Percentiles rank a stretch among this genome's conserved stretches.
Conservation (phyloP, 306 rosid species). For the Medicago ruthenica region DNA sequence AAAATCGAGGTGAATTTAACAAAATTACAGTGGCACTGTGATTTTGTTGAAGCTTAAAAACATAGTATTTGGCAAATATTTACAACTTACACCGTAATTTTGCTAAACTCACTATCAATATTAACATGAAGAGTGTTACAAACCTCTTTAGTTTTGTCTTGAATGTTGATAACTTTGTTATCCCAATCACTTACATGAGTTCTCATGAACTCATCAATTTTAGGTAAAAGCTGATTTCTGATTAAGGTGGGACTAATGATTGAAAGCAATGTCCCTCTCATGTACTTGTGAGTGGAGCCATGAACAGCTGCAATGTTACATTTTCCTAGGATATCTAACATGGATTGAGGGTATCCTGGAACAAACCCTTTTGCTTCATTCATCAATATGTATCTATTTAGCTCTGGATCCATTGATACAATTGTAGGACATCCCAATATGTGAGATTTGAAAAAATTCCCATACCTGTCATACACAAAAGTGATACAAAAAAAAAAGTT, state of each 20-base stretch:
- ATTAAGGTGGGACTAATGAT: conserved; percentile 81
- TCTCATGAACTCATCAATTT: conserved; percentile 85
- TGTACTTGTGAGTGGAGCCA: conserved; percentile 93
- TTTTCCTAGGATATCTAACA: conserved; percentile 90
- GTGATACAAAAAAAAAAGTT: not conserved
- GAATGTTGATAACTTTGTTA: conserved; percentile 73
- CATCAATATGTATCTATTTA: conserved; percentile 83
- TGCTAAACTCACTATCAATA: not conserved
- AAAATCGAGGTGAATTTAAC: no score
- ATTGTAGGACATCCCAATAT: conserved; percentile 95
- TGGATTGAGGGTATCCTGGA: conserved; percentile 98
- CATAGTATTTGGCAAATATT: not conserved
- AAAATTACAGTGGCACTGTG: not conserved
- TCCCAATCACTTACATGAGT: conserved; percentile 75
- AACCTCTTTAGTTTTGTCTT: conserved; percentile 93
- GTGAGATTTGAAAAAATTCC: conserved; percentile 95
- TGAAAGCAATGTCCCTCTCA: conserved; percentile 90
- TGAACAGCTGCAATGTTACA: conserved; percentile 98
- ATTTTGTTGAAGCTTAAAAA: not conserved
- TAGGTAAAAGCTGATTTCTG: conserved; percentile 75
- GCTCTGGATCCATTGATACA: conserved; percentile 97
- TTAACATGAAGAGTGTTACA: not conserved
- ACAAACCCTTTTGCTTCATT: conserved; percentile 94
- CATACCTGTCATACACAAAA: conserved; percentile 67
- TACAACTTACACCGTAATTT: not conserved